A percentile compares a stretch with the other conserved stretches of the same genome.
phyloP scores from a whole-genome alignment of 495 filamentous ascomycete species.

The Glarea lozoyensis region DNA sequence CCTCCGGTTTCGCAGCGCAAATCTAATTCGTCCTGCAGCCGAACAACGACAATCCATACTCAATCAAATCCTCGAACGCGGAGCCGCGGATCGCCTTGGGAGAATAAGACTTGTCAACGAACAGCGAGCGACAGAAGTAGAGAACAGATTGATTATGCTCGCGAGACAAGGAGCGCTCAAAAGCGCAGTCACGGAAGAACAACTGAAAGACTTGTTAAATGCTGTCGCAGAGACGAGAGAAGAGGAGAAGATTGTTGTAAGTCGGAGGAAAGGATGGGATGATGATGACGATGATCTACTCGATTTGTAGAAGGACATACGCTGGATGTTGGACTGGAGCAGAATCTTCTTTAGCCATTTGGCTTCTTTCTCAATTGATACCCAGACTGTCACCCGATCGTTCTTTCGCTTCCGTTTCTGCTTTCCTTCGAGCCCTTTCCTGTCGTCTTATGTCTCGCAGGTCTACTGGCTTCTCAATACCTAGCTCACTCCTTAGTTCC shows the following conservation, averaged over 20 bases:
- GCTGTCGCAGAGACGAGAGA: constrained; percentile 66
- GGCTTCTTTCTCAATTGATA: constrained; percentile 11
- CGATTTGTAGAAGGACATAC: constrained; percentile 7
- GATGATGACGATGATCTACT: constrained; percentile 61
- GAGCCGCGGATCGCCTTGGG: constrained; percentile 84
- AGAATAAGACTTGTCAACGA: constrained; percentile 95
- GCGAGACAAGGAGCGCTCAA: constrained; percentile 81
- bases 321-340: not conserved
- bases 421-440: constrained; percentile 59
- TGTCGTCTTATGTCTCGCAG: constrained; percentile 67
- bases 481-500: constrained; percentile 60
- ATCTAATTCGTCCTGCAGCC: constrained; percentile 24
- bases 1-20: not conserved
- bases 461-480: constrained; percentile 86
- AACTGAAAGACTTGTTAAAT: constrained; percentile 82
- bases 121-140: constrained; percentile 78
- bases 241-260: constrained; percentile 73
- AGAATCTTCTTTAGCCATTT: not conserved
- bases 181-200: constrained; percentile 80
- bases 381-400: constrained; percentile 7
- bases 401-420: constrained; percentile 44
- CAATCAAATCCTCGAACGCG: constrained; percentile 85
- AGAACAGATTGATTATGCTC: constrained; percentile 88
- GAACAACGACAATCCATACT: constrained; percentile 71
- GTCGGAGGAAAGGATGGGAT: constrained; percentile 71